Evolutionary conservation across 345 rosid species (phyloP), one percentile per base, ranked within the genome.

Genomic region (Aurinia saxatilis): DNA sequence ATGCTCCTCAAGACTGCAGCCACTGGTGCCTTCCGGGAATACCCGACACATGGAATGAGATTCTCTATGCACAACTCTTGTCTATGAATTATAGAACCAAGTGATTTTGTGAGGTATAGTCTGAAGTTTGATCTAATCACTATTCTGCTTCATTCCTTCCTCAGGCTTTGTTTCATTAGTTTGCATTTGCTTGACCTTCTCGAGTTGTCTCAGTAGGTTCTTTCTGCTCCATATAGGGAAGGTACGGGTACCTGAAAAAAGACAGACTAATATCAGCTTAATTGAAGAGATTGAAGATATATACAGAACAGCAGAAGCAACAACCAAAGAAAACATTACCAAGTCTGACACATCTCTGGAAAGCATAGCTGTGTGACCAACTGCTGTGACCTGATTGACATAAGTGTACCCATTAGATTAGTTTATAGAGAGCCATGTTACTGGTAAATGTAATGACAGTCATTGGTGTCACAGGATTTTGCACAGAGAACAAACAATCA

Each of bases 21-120:
- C 96, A 88, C 52, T 95, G 99, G 96, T 95, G 96, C 73, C 56
- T 88, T 64, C 96, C 96, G 1, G 97, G 96, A 7, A 75, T 93
- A 39, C 96, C 97, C 8, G 91, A 90, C 58, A 73, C 80, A 13
- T 95, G 97, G 97, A 90, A 95, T 70, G 83, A 88, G 66, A 75
- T 95, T 29, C 79, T 90, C 74, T 90, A 84, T 66, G 87, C 86
- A 29, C 78, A 82, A 30, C 76, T 95, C 37, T 21, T 85, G 70
- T 79, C 82, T 17, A 75, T 75, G 79, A 73, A 73, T 39, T 82
- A 74, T 73, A 70, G 52, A 71, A 51, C 49, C 51, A 15, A 8
- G 36, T 60, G 35, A 50, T 11, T n/a, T 29, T 61, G 46, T 56
- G 50, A 31, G 50, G 70, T 47, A 56, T 25, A 71, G 13, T 40